Percentiles rank a stretch among this genome's conserved stretches.
Evolutionary conservation across 495 filamentous ascomycete species (phyloP).

Genomic region (Penicillium nucicola): DNA sequence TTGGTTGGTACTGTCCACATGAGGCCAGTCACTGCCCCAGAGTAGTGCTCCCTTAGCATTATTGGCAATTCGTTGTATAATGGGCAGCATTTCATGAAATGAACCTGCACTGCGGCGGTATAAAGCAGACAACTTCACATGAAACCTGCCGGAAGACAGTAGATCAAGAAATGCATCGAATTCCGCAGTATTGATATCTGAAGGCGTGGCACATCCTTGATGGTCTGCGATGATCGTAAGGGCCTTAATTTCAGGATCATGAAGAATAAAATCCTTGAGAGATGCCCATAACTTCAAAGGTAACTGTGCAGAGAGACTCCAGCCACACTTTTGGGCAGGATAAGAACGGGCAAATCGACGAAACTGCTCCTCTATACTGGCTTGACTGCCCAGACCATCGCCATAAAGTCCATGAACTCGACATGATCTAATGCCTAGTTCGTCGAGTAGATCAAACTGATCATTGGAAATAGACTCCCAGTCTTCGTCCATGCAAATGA

Average conservation of each 20-base stretch:
- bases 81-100: conserved; percentile 10
- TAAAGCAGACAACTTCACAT: conserved; percentile 15
- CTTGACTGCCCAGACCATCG: background rate
- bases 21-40: conserved; percentile 25
- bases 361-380: conserved; percentile 3
- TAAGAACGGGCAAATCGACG: conserved; percentile 10
- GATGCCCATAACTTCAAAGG: conserved; percentile 9
- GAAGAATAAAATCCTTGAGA: conserved; percentile 6
- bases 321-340: conserved; percentile 3
- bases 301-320: conserved; percentile 15
- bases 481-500: conserved; percentile 15
- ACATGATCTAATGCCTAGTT: conserved; percentile 9
- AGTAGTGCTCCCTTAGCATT: conserved; percentile 11
- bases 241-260: conserved; percentile 3
- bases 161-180: conserved; percentile 9
- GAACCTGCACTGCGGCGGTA: conserved; percentile 8
- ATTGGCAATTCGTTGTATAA: conserved; percentile 10
- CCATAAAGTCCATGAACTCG: conserved; percentile 11
- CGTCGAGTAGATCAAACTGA: conserved; percentile 8
- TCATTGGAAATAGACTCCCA: conserved; percentile 1
- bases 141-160: conserved; percentile 6
- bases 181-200: conserved; percentile 2
- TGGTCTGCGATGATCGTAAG: conserved; percentile 18
- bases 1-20: conserved; percentile 11
- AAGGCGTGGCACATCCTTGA: conserved; percentile 5